Evolutionary conservation across 2,329 filamentous ascomycete genomes (phyloP).

Genomic region (Colletotrichum spinosum): DNA sequence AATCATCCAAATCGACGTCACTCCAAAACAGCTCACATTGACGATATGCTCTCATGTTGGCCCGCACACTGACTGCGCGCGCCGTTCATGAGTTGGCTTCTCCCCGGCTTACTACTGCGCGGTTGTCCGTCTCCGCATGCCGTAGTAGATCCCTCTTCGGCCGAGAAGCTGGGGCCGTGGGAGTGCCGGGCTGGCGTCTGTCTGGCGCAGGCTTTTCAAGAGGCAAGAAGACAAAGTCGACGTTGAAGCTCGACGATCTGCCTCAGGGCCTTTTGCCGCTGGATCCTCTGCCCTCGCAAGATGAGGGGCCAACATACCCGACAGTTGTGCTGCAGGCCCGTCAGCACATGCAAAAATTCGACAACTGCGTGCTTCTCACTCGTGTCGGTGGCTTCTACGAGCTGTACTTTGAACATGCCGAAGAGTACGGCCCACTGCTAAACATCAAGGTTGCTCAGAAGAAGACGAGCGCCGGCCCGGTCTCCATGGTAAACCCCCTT

Average conservation of each 20-base stretch:
- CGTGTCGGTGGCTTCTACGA: conserved; percentile 97
- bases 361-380: conserved; percentile 90
- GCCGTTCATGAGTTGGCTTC: conserved; percentile 31
- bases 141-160: conserved; percentile 13
- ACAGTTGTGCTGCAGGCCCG: conserved; percentile 89
- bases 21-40: conserved; percentile 32
- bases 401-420: conserved; percentile 95
- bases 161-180: conserved; percentile 9
- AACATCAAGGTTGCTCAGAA: conserved; percentile 85
- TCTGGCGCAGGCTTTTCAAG: conserved; percentile 42
- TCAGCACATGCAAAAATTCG: conserved; percentile 90
- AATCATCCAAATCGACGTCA: conserved; percentile 16
- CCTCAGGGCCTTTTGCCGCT: conserved; percentile 63
- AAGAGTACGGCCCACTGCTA: conserved; percentile 86
- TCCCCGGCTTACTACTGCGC: conserved; percentile 12
- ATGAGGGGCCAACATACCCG: conserved; percentile 73
- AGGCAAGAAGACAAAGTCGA: conserved; percentile 67
- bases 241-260: conserved; percentile 66
- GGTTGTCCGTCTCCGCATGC: conserved; percentile 18
- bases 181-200: conserved; percentile 18
- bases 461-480: conserved; percentile 80
- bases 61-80: conserved; percentile 33
- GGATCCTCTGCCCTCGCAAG: conserved; percentile 55
- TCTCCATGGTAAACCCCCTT: conserved; percentile 79
- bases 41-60: conserved; percentile 37